Base-by-base conservation (phyloP, 2,329 filamentous ascomycete species). In the Ophiostoma sp. region DNA sequence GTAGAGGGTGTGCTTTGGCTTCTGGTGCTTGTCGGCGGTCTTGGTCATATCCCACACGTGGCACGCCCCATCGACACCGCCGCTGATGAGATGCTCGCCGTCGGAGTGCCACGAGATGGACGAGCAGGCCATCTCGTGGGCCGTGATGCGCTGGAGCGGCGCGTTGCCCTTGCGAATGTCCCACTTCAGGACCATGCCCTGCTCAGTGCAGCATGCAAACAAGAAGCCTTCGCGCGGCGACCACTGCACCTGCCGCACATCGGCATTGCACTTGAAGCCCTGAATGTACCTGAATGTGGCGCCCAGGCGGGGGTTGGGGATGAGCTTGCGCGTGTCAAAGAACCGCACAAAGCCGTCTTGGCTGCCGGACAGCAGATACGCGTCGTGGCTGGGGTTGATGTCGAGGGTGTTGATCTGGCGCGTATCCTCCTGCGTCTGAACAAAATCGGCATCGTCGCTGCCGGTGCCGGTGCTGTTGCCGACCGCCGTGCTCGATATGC, bases 41-140 rank as follows among this genome's bases (percentile, higher is more conserved):
- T 80, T 81, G 5, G 86, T 85, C 71, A 90, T 78, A 74, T 90
- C 87, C 89, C 89, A 91, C 6, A 90, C 85, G 74, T 88, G 83
- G 54, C 88, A 85, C 69, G 84, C 85, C 71, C 83, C 83, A 75
- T 91, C 89, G 73, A 84, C 80, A 7, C 88, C 87, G 4, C 84
- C 87, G 73, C 87, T 90, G 67, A 88, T 82, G 13, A 90, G 78
- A 74, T 90, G 87, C n/a, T 84, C 82, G 17, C 88, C 89, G 75
- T 90, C 88, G 0, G 87, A 86, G 73, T 91, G 89, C 89, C 89
- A 91, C 3, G 86, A 83, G 62, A 90, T 85, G 0, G 86, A 83
- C 1, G 84, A 81, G 74, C 86, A 87, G 0, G 85, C 81, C 72
- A 85, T 87, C 70, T 88, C 85, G 75, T 90, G 87, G 0, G 85